phyloP scores from a whole-genome alignment of 2,329 filamentous ascomycete genomes.

The Chrysoporthe cubensis region DNA sequence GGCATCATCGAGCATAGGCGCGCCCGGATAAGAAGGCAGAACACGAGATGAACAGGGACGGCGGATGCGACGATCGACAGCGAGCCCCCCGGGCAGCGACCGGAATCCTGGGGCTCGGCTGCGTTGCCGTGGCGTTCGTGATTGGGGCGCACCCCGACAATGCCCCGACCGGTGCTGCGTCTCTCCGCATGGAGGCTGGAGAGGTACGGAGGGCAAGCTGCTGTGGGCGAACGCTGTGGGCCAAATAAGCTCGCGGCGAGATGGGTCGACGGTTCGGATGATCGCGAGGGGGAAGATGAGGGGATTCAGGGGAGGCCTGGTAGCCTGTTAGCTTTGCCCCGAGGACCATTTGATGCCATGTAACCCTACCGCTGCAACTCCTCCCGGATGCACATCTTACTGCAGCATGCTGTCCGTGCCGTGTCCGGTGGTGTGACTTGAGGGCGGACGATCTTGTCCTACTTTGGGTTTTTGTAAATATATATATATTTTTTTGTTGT shows the following conservation, averaged over 20 bases:
- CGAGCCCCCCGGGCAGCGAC: no score
- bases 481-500: no score
- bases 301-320: conserved; percentile 8
- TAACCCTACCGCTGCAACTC: conserved; percentile 2
- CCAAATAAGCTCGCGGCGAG: background rate
- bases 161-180: no score
- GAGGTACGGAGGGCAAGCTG: no score
- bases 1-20: background rate
- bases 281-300: background rate
- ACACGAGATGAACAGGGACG: background rate
- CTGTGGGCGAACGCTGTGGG: background rate
- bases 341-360: background rate
- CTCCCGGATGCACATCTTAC: background rate
- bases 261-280: background rate
- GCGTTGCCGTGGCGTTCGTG: background rate
- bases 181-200: no score
- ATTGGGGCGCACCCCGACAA: background rate
- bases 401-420: conserved; percentile 1
- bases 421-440: background rate
- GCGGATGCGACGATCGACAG: no score
- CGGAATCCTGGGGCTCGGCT: no score
- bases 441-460: background rate
- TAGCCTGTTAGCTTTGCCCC: background rate
- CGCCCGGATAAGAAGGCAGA: background rate
- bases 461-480: background rate